These are phyloP conservation scores for Nemania sp. DNA, from an alignment of 2,329 filamentous ascomycete genomes.

Conservation along the genomic window DNA sequence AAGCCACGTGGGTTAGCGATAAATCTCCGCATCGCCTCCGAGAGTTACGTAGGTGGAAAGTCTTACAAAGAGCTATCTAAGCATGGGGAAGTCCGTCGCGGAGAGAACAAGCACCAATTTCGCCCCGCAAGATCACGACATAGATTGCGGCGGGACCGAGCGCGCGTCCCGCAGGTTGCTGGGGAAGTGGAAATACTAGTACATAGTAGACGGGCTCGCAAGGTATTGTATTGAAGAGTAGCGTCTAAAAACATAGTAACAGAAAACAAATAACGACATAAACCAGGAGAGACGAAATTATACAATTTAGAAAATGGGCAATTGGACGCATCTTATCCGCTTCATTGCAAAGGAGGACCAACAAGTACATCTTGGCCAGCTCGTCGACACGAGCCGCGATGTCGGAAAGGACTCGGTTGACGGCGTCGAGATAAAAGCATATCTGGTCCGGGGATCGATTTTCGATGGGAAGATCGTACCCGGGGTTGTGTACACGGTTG, in stretches of 20 bases:
- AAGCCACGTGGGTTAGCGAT: conserved; percentile 4
- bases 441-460: conserved; percentile 34
- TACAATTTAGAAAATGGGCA: conserved; percentile 22
- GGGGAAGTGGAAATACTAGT: conserved; percentile 11
- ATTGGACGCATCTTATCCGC: conserved; percentile 39
- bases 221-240: background rate
- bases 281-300: conserved; percentile 7
- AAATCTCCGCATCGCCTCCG: conserved; percentile 5
- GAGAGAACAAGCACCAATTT: background rate
- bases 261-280: too few species aligned
- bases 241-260: background rate
- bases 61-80: conserved; percentile 20
- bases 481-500: conserved; percentile 33
- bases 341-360: conserved; percentile 38
- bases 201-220: conserved; percentile 6
- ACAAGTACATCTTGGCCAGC: conserved; percentile 36
- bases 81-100: conserved; percentile 7
- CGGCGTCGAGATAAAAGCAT: conserved; percentile 35
- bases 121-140: conserved; percentile 27
- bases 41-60: background rate
- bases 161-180: conserved; percentile 25
- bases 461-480: conserved; percentile 28
- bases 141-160: conserved; percentile 33
- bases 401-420: conserved; percentile 36
- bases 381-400: conserved; percentile 35